phyloP scores from a whole-genome alignment of 2,329 filamentous ascomycete genomes.

The Sporothrix euskadiensis region DNA sequence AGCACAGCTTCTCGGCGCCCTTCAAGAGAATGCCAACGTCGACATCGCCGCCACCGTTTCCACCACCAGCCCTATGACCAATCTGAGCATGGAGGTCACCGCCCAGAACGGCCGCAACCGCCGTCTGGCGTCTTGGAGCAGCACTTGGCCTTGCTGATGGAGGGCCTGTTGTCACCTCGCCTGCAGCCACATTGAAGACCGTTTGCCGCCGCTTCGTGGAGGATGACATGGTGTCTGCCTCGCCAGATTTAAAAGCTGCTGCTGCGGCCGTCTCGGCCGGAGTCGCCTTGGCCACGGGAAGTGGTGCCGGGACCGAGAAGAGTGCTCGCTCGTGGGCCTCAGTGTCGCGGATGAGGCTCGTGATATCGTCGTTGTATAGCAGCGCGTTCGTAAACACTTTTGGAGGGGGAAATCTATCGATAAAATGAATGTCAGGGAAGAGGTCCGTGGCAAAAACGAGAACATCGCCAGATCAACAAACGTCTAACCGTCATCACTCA shows the following conservation, averaged over 20 bases:
- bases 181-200: slow-evolving; percentile 65
- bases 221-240: slow-evolving; percentile 45
- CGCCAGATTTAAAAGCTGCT: background rate
- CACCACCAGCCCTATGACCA: slow-evolving; percentile 53
- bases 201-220: slow-evolving; percentile 58
- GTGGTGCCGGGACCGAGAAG: slow-evolving; percentile 84
- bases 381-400: slow-evolving; percentile 95
- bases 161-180: slow-evolving; percentile 60
- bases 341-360: slow-evolving; percentile 89
- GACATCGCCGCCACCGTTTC: slow-evolving; percentile 60
- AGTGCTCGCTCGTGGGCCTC: slow-evolving; percentile 92
- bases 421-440: background rate
- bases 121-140: slow-evolving; percentile 70
- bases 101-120: slow-evolving; percentile 86
- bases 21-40: slow-evolving; percentile 82
- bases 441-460: background rate
- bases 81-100: slow-evolving; percentile 84
- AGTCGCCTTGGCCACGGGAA: slow-evolving; percentile 55
- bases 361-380: slow-evolving; percentile 86
- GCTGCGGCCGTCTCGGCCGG: background rate
- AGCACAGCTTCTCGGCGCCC: slow-evolving; percentile 86
- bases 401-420: slow-evolving; percentile 77
- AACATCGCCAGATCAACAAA: background rate
- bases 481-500: slow-evolving; percentile 43
- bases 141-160: slow-evolving; percentile 46